Evolutionary conservation across 805 yeast genomes (phyloP).

Genomic region (Barnettozyma sucrosica): DNA sequence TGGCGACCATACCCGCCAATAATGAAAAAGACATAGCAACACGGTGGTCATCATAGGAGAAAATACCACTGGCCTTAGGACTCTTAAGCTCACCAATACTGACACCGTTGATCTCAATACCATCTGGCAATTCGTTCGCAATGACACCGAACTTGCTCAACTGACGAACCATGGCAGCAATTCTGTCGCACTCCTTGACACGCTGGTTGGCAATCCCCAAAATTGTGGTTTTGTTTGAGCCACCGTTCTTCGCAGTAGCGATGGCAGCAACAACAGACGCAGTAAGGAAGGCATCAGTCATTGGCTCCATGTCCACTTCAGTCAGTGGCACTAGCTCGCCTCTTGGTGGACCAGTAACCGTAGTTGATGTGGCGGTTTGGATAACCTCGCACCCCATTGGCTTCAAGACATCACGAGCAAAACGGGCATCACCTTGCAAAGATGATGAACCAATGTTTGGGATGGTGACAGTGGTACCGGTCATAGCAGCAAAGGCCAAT

Average conservation of each 20-base stretch:
- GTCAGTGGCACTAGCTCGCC: conserved; percentile 66
- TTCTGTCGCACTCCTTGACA: conserved; percentile 95
- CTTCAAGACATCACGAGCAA: conserved; percentile 84
- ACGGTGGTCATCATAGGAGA: conserved; percentile 91
- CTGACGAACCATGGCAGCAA: conserved; percentile 87
- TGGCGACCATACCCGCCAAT: conserved; percentile 62
- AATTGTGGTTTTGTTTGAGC: conserved; percentile 57
- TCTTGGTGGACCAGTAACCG: conserved; percentile 81
- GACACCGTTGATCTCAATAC: conserved; percentile 80
- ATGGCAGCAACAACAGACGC: conserved; percentile 97
- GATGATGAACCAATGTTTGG: conserved; percentile 93
- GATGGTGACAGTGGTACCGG: conserved; percentile 86
- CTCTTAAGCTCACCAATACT: conserved; percentile 41
- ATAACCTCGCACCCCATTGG: conserved; percentile 94
- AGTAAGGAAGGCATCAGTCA: conserved; percentile 98
- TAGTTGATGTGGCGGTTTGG: conserved; percentile 81
- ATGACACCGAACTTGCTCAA: conserved; percentile 85
- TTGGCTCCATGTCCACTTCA: conserved; percentile 95
- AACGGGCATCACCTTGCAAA: conserved; percentile 94
- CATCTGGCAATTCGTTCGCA: conserved; percentile 85
- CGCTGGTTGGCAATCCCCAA: conserved; percentile 97
- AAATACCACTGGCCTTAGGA: conserved; percentile 57
- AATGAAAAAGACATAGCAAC: conserved; percentile 97
- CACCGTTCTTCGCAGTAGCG: conserved; percentile 45
- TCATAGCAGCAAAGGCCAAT: conserved; percentile 92